Percentiles rank a stretch among this genome's conserved stretches.
Conservation (phyloP, 768 basidiomycete species). For the Sporobolomyces pararoseus region DNA sequence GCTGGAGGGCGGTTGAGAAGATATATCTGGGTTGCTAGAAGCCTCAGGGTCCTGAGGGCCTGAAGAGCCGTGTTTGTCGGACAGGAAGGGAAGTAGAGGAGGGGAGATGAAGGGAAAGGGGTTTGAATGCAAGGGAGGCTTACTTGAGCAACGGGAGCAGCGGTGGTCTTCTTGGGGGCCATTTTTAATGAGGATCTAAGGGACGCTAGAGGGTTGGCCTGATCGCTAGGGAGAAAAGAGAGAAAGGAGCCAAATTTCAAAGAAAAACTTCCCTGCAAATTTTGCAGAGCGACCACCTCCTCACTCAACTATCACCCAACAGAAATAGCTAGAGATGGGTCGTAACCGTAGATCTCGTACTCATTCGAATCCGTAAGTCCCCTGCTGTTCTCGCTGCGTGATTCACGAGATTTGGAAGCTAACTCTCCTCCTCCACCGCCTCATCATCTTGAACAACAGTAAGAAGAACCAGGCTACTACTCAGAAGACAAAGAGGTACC, state of each 20-base stretch:
- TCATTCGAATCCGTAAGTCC: constrained; percentile 38
- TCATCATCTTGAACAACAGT: constrained; percentile 5
- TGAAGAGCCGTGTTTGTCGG: too few species aligned
- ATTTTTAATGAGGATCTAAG: constrained; percentile 12
- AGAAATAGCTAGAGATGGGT: constrained; percentile 31
- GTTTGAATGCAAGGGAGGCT: background rate
- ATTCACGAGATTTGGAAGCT: too few species aligned
- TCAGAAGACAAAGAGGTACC: constrained; percentile 32
- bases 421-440: background rate
- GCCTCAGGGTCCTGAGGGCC: too few species aligned
- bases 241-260: background rate
- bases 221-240: background rate
- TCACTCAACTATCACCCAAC: background rate
- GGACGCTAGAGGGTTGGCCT: constrained; percentile 2
- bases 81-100: background rate
- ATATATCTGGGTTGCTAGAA: too few species aligned
- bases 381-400: background rate
- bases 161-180: constrained; percentile 28
- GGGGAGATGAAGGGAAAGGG: background rate
- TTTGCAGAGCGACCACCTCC: background rate
- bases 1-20: too few species aligned
- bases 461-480: constrained; percentile 39
- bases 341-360: constrained; percentile 35
- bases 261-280: background rate
- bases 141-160: background rate